Base-by-base conservation (phyloP, 2,329 filamentous ascomycete species). In the Trematosphaeria pertusa region DNA sequence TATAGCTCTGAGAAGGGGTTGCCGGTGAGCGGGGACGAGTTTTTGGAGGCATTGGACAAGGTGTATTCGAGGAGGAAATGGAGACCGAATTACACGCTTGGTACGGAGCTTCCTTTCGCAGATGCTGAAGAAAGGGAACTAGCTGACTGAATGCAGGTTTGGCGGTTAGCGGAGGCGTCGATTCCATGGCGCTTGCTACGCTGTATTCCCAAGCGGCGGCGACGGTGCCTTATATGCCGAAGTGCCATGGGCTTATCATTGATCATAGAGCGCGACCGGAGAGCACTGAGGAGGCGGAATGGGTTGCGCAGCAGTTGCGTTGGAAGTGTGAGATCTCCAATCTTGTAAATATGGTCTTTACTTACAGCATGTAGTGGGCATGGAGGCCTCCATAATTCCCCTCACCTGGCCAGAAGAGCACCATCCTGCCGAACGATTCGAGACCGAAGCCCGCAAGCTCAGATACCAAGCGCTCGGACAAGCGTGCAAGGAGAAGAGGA, bases 121-220 rank as follows among this genome's bases (percentile, higher is more conserved):
- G 11, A 22, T 31, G n/a, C 15, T 26, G 17, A 17, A 35, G 26
- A 19, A 37, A 32, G n/a, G n/a, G n/a, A 18, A 14, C 12, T 34
- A 21, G 39, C 43, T 60, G 31, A 58, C 20, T 19, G 5, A 26
- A 24, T 12, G 26, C 35, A 75, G 75, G 81, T 43, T 76, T 97
- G 48, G 94, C 92, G 12, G 78, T 97, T 51, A 97, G 92, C 65
- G 94, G 94, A 18, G 94, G 94, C 6, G 89, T 94, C 30, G 94
- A 99, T 72, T 97, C 93, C n/a, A 99, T 97, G 92, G 93, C 93
- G 20, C 78, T 99, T 50, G 91, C 91, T 44, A 85, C 79, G 50
- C 80, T 97, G 26, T 89, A 88, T 66, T 71, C 76, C 35, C 56
- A 59, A 36, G 56, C 50, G 37, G 43, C 41, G 34, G 42, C 28